phyloP scores from a whole-genome alignment of 179 eudicot genomes.

The Kewa caespitosa region DNA sequence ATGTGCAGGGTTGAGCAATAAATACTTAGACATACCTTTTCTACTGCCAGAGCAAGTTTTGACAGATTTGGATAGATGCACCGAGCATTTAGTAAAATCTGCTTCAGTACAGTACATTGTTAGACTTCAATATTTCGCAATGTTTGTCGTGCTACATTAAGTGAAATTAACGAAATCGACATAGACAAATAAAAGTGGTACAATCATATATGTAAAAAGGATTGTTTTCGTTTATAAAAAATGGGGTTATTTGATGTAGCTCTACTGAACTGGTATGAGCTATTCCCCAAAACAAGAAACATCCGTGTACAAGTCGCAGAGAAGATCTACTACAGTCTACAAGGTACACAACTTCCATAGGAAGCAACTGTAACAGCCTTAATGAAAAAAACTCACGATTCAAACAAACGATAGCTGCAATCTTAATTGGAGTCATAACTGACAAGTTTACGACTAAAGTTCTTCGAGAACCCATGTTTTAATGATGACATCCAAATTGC shows the following conservation, averaged over 20 bases:
- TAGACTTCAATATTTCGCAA: slow-evolving; percentile 1
- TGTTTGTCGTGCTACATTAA: neutral
- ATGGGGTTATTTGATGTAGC: too few species aligned
- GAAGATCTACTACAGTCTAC: too few species aligned
- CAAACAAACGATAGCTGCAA: too few species aligned
- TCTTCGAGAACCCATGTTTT: neutral
- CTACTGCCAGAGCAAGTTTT: slow-evolving; percentile 75
- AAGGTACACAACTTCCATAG: too few species aligned
- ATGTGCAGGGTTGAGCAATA: neutral
- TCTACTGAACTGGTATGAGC: too few species aligned
- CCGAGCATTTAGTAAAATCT: slow-evolving; percentile 68
- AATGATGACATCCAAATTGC: neutral
- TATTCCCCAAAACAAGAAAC: neutral
- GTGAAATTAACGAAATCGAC: neutral
- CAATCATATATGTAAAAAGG: neutral
- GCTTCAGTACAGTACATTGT: slow-evolving; percentile 22
- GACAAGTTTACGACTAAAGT: neutral
- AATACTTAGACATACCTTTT: slow-evolving; percentile 49
- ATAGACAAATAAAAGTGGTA: neutral
- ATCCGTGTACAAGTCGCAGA: too few species aligned
- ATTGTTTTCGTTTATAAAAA: too few species aligned
- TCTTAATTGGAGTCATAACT: neutral
- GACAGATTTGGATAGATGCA: slow-evolving; percentile 67
- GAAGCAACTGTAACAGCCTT: too few species aligned
- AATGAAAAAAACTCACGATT: too few species aligned